Evolutionary conservation across 345 rosid genomes (phyloP), one percentile per base, ranked within the genome.

Genomic region (Cardamine chenopodiifolia): DNA sequence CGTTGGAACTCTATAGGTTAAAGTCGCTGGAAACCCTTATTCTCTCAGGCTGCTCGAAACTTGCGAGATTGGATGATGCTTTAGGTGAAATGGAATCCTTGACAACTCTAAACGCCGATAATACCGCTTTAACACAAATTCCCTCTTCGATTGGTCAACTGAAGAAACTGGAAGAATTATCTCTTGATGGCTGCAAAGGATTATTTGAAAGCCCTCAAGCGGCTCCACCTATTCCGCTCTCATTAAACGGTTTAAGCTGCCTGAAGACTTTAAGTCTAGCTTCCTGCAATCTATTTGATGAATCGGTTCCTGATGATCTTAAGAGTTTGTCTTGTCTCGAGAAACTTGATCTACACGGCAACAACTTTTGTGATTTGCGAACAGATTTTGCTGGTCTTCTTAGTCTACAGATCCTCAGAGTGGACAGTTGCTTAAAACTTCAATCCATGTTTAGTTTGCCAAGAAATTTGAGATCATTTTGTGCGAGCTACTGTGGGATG

Each of bases 371-470:
- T 54, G 15, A 56, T 66, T 47, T 73, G 3, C 78, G 20, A 31
- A 45, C 56, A 0, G 71, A 73, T 44, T 72, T 72, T 37, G 40
- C 76, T 8, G 29, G 52, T 35, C 53, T 71, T 37, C 0, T 0
- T 9, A 50, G 7, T 60, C 59, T 62, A 19, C 66, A 55, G 78
- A 66, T 45, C 7, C 22, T 74, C 14, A 74, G 3, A 1, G 0
- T 74, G 66, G 78, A 65, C 5, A 0, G n/a, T 55, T 74, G 78
- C 78, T 74, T 23, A 65, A 8, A 34, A 20, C 78, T 74, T 56
- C 40, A 6, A 17, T 55, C 72, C 72, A 74, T 74, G 32, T 3
- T 7, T 18, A 66, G 72, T 74, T 45, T 74, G 9, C 78, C 72
- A 3, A 47, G 48, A 59, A 74, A 0, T 1, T 34, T 56, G 66